Evolutionary conservation across 495 filamentous ascomycete genomes (phyloP), one percentile per base, ranked within the genome.

Genomic region (Achaetomiella virescens): DNA sequence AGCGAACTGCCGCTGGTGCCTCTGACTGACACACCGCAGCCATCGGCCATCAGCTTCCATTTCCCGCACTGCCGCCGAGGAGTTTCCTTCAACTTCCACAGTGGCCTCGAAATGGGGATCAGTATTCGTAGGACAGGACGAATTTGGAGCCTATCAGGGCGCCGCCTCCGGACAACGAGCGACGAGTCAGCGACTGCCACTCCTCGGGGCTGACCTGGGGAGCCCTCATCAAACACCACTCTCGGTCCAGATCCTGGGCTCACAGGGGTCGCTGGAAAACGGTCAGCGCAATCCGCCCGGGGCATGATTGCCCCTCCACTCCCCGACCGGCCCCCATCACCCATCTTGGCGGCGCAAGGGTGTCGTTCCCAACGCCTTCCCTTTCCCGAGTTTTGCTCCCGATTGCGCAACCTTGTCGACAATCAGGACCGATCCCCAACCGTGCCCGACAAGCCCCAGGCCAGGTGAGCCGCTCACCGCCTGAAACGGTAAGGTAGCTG

Each of bases 381-480:
- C 37, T 7, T 52, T 11, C 27, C 29, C 31, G 22, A 10, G 27
- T 22, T 45, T 57, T 57, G 54, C 63, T 58, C 54, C 61, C 48
- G 42, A 58, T 25, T 35, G 21, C 38, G n/a, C n/a, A n/a, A n/a
- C n/a, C n/a, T n/a, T n/a, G n/a, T n/a, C n/a, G n/a, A n/a, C n/a
- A n/a, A n/a, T n/a, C n/a, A n/a, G n/a, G n/a, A n/a, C n/a, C n/a
- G n/a, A n/a, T n/a, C n/a, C n/a, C n/a, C n/a, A n/a, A n/a, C n/a
- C n/a, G n/a, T n/a, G n/a, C n/a, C n/a, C n/a, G n/a, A n/a, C n/a
- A n/a, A n/a, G n/a, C n/a, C n/a, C n/a, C n/a, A n/a, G n/a, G 43
- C 43, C 31, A 47, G 31, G 38, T 47, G 37, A 17, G 36, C 53
- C 33, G 52, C 57, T 65, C 60, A 63, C 60, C 60, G 62, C 62